These are phyloP conservation scores for Agrostemma githago DNA, from an alignment of 148 eudicot species.

Conservation along the genomic window DNA sequence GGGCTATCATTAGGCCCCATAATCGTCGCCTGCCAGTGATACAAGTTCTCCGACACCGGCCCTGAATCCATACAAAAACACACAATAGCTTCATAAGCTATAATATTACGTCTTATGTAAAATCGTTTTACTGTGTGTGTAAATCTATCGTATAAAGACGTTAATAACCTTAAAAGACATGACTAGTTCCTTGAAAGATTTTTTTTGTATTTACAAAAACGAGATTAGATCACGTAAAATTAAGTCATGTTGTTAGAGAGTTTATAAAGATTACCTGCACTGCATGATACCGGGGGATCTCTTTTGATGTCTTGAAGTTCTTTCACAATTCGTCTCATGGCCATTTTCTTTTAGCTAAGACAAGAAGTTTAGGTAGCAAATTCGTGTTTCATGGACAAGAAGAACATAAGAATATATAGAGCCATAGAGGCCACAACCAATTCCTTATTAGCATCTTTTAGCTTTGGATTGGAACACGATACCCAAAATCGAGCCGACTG, in stretches of 20 bases:
- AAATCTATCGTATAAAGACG: too few species aligned
- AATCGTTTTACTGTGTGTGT: too few species aligned
- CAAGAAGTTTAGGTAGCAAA: constrained; percentile 2
- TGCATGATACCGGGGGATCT: constrained; percentile 62
- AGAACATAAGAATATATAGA: constrained; percentile 18
- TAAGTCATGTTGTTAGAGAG: not conserved
- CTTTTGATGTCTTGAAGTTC: constrained; percentile 58
- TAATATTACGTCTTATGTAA: not conserved
- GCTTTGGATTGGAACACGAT: not conserved
- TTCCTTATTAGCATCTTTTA: not conserved
- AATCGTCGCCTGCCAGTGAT: constrained; percentile 65
- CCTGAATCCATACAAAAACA: constrained; percentile 25
- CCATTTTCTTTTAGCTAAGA: constrained; percentile 27
- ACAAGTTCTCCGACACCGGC: constrained; percentile 49
- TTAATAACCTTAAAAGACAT: too few species aligned
- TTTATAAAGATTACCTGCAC: constrained; percentile 38
- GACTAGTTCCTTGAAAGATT: too few species aligned
- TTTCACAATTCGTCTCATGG: constrained; percentile 53
- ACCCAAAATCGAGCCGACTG: not conserved
- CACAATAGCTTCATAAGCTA: not conserved
- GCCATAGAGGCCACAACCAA: not conserved
- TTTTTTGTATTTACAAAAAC: too few species aligned
- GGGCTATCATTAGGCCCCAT: constrained; percentile 60
- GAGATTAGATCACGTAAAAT: too few species aligned
- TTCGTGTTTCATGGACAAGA: not conserved